These are phyloP conservation scores for Collybiopsis confluens DNA, from an alignment of 768 basidiomycete genomes.

Conservation along the genomic window DNA sequence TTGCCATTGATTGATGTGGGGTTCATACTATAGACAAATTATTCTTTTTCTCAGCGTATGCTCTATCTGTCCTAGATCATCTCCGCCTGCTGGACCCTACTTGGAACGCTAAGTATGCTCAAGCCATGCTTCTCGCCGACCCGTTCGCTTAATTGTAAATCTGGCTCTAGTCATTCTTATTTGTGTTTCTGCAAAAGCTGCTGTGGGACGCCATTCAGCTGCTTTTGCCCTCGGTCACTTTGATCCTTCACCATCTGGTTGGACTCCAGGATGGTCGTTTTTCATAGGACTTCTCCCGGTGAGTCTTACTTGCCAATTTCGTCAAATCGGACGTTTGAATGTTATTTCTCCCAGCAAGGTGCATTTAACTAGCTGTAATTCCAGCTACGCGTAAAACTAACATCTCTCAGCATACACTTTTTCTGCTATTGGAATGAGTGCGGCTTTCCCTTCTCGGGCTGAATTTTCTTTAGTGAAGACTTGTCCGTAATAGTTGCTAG, in stretches of 20 bases:
- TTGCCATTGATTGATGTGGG: constrained; percentile 48
- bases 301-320: constrained; percentile 16
- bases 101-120: constrained; percentile 47
- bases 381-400: not conserved
- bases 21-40: no score
- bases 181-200: constrained; percentile 52
- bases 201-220: constrained; percentile 47
- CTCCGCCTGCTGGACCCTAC: constrained; percentile 59
- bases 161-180: constrained; percentile 45
- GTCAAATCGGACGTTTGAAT: not conserved
- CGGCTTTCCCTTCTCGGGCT: constrained; percentile 43
- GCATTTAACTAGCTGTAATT: constrained; percentile 4
- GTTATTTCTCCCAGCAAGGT: constrained; percentile 19
- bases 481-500: constrained; percentile 21
- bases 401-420: constrained; percentile 47
- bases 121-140: no score
- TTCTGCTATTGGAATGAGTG: constrained; percentile 53
- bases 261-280: constrained; percentile 65
- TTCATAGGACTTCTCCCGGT: constrained; percentile 62
- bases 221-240: constrained; percentile 56
- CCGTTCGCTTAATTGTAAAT: not conserved
- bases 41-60: not conserved
- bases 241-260: constrained; percentile 57
- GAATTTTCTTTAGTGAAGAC: constrained; percentile 56
- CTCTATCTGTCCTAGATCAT: constrained; percentile 43